Evolutionary conservation across 768 basidiomycete genomes (phyloP), one percentile per base, ranked within the genome.

Genomic region (Rhodosporidiobolus sp.): DNA sequence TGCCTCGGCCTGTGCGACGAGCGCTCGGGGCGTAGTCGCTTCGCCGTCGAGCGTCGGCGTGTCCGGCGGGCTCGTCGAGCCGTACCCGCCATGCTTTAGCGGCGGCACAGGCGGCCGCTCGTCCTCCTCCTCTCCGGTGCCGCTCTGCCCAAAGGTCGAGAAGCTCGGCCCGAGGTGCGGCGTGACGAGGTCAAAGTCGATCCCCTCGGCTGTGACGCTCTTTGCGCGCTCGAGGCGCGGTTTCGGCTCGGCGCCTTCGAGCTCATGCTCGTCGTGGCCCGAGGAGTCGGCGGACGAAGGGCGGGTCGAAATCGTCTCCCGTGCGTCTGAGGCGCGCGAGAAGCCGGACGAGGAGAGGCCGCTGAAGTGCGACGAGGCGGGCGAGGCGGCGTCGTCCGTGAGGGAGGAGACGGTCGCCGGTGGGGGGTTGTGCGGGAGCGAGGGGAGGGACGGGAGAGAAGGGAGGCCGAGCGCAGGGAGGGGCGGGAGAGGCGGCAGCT

Each of bases 321-420:
- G 53, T 3, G 38, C 38, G 38, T 56, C 24, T 30, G 35, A 9
- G 14, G 35, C 26, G 34, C 38, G 38, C 38, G 57, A 22, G 22
- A 53, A 53, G 52, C 11, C 54, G 59, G 43, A 16, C 48, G 26
- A 60, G 35, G 43, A 46, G 45, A 6, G 16, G 43, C 9, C n/a
- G 59, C 59, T 60, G 45, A 48, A 60, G 19, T 32, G 59, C 6
- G 60, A 61, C 19, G 60, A 61, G n/a, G 48, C 60, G 30, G 60
- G 60, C n/a, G 60, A 61, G 28, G 26, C 19, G 60, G 4, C 17
- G 28, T 19, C 60, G 28, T 48, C 38, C 8, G 38, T 14, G 38
- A 43, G 38, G 38, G 38, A 43, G 14, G 38, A 14, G 8, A 43
- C 1, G 12, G 24, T 35, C 14, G 16, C 22, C 14, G 22, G 35